These are phyloP conservation scores for Cordia subcordata DNA, from an alignment of 257 asterid genomes.

Conservation along the genomic window DNA sequence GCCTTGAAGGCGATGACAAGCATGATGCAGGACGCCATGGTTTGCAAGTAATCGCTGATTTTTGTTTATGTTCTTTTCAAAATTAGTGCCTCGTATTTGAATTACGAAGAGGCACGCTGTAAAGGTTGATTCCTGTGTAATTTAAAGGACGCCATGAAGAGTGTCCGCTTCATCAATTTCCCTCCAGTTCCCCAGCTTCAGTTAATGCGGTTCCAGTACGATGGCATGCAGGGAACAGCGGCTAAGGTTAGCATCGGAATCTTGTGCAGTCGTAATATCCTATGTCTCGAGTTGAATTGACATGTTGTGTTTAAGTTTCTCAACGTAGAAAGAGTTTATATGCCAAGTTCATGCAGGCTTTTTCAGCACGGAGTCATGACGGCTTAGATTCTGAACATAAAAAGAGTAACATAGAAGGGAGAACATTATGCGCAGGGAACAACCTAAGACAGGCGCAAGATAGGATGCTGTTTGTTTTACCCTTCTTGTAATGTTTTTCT, in stretches of 20 bases:
- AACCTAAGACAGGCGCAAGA: too few relatives aligned
- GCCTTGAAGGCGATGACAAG: slow-evolving; percentile 94
- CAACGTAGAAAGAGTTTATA: too few relatives aligned
- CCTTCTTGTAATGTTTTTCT: slow-evolving; percentile 11
- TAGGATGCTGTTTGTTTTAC: background rate
- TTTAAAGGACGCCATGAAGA: slow-evolving; percentile 94
- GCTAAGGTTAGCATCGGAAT: slow-evolving; percentile 66
- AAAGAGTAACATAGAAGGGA: too few relatives aligned
- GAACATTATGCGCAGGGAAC: too few relatives aligned
- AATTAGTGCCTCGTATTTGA: background rate
- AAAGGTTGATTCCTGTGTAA: background rate
- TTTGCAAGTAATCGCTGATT: slow-evolving; percentile 94
- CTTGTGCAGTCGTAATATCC: background rate
- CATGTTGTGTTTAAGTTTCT: too few relatives aligned
- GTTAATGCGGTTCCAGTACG: slow-evolving; percentile 96
- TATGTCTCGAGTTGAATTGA: too few relatives aligned
- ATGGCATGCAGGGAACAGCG: slow-evolving; percentile 91
- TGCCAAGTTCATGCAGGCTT: too few relatives aligned
- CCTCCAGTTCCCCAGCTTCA: slow-evolving; percentile 99
- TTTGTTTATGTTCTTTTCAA: background rate
- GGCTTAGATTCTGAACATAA: too few relatives aligned
- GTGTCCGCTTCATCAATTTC: slow-evolving; percentile 88
- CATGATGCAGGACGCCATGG: slow-evolving; percentile 94
- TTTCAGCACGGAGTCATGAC: too few relatives aligned
- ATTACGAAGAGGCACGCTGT: background rate